Evolutionary conservation across 2,329 filamentous ascomycete genomes (phyloP).

Genomic region (Sclerotinia glacialis): DNA sequence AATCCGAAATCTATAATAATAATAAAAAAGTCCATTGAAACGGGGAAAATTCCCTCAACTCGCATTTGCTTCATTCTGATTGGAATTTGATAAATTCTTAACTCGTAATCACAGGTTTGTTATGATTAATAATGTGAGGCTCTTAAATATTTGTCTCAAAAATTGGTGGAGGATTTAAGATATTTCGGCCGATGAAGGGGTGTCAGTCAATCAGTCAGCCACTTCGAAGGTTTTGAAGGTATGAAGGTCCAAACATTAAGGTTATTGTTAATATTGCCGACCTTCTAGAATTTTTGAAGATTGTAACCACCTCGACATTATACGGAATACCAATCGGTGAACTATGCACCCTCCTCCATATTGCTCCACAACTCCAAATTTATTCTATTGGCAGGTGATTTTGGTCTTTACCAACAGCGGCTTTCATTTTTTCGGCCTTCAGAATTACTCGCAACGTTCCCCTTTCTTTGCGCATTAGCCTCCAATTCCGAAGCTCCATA

Average conservation of each 20-base stretch:
- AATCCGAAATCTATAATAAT: not conserved
- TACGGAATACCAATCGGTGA: constrained; percentile 1
- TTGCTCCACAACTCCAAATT: constrained; percentile 16
- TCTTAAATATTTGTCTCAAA: not conserved
- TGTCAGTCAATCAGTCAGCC: too few relatives aligned
- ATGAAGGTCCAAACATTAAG: not conserved
- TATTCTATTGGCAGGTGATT: constrained; percentile 14
- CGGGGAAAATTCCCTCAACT: not conserved
- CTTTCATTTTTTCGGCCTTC: not conserved
- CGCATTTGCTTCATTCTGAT: constrained; percentile 8
- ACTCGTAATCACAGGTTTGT: not conserved
- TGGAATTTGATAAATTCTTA: not conserved
- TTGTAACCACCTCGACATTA: not conserved
- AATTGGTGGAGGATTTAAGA: not conserved
- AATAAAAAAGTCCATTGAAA: not conserved
- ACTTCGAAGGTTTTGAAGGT: not conserved
- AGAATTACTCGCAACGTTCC: not conserved
- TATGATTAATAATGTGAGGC: not conserved
- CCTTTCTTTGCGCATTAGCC: not conserved
- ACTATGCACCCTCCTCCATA: constrained; percentile 13
- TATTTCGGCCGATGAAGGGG: constrained; percentile 14
- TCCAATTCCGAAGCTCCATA: constrained; percentile 5
- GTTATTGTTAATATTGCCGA: constrained; percentile 12
- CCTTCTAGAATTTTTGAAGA: constrained; percentile 8
- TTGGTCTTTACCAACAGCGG: not conserved